Evolutionary conservation across 2,329 filamentous ascomycete genomes (phyloP).

Genomic region (Colletotrichum destructivum): DNA sequence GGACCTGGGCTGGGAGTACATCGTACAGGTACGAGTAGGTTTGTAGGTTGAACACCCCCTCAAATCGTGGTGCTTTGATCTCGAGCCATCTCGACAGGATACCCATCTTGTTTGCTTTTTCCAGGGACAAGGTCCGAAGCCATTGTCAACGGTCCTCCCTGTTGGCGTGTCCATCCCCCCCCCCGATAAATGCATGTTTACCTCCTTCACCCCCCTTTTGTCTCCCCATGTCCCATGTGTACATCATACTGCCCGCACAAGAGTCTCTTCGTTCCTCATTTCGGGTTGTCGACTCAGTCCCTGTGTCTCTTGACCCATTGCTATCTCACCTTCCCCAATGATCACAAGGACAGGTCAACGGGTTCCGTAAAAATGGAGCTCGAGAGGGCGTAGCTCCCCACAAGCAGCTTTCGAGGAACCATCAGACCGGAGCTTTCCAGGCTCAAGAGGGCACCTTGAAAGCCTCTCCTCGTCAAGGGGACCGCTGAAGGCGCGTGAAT

Average conservation of each 20-base stretch:
- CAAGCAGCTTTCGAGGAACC: neutral
- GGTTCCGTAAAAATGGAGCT: neutral
- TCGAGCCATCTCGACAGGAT: neutral
- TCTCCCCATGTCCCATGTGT: slow-evolving; percentile 5
- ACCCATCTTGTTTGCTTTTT: neutral
- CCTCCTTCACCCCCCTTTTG: neutral
- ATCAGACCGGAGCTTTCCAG: neutral
- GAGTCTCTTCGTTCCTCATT: neutral
- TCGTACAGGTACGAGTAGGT: neutral
- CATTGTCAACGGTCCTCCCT: neutral
- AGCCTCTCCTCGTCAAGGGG: neutral
- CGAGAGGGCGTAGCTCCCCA: neutral
- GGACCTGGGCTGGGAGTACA: neutral
- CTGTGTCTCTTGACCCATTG: neutral
- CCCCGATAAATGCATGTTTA: slow-evolving; percentile 12
- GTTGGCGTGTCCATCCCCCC: neutral
- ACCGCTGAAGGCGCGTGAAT: neutral
- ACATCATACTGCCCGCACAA: neutral
- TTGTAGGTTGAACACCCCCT: too few relatives aligned
- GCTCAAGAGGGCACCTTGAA: neutral
- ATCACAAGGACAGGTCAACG: neutral
- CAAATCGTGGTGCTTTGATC: slow-evolving; percentile 9
- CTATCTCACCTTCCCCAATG: neutral
- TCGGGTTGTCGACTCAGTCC: neutral
- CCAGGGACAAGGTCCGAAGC: neutral